Evolutionary conservation across 371 early-diverging fungal species (phyloP).

Genomic region (Mucor sp.): DNA sequence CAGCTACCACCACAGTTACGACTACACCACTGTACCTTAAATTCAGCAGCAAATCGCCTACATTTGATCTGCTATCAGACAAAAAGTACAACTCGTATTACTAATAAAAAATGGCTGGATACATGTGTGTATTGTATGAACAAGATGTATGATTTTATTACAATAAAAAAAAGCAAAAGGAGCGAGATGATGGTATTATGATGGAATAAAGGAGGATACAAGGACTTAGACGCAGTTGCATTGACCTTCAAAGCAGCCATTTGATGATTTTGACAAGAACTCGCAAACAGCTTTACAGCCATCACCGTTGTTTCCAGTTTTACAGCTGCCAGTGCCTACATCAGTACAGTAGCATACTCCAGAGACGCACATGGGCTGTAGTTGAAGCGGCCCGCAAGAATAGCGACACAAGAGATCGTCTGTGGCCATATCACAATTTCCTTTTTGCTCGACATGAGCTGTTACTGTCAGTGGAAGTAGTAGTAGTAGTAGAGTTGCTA

Average conservation of each 20-base stretch:
- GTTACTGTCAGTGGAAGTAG: background rate
- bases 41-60: background rate
- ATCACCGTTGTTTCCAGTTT: slow-evolving; percentile 11
- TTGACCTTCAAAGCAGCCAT: slow-evolving; percentile 18
- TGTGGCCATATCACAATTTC: slow-evolving; percentile 6
- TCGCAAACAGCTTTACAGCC: slow-evolving; percentile 26
- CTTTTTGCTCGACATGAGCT: slow-evolving; percentile 6
- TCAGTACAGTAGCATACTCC: slow-evolving; percentile 28
- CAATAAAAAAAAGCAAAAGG: background rate
- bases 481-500: background rate
- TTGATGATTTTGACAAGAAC: slow-evolving; percentile 8
- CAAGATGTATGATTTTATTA: background rate
- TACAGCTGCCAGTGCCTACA: slow-evolving; percentile 26
- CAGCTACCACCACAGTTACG: background rate
- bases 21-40: slow-evolving; percentile 10
- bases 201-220: background rate
- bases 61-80: background rate
- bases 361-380: slow-evolving; percentile 32
- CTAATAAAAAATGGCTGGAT: background rate
- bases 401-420: slow-evolving; percentile 12
- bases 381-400: slow-evolving; percentile 9
- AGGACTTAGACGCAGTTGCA: slow-evolving; percentile 15
- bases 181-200: background rate
- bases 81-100: background rate
- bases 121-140: background rate